Base-by-base conservation (phyloP, 2,329 filamentous ascomycete species). In the Hymenoscyphus linearis region DNA sequence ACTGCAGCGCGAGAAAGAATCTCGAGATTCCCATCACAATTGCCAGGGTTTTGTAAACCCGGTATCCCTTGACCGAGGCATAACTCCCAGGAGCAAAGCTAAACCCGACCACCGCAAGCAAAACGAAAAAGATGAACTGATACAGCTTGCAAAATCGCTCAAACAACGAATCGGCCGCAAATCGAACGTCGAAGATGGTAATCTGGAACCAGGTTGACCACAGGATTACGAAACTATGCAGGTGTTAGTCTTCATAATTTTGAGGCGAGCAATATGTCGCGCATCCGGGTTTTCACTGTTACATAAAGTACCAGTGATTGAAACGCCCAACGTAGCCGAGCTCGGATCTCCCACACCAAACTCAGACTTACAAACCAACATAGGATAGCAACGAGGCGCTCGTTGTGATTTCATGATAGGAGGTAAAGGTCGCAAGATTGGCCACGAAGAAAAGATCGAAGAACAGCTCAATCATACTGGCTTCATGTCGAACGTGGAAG, bases 181-280 rank as follows among this genome's bases (percentile, higher is more conserved):
- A 85, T 2, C 82, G 79, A n/a, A 84, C 77, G 67, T 85, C 82
- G 69, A 81, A 82, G 1, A 85, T 72, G 4, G 79, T 79, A 47
- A 82, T 78, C 68, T 84, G 82, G 58, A 84, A 78, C 82, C 82
- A 85, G 14, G 80, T 83, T 62, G 82, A 79, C 82, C 82, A 85
- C 13, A 84, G 74, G 31, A 85, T 76, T 4, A 77, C 76, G 65
- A 85, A 81, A 69, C 60, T 61, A 57, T 2, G n/a, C 9, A 40
- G 16, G 14, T 27, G 35, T 54, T 54, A 59, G 57, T n/a, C 6
- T n/a, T 4, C 6, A 5, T 9, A 16, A 14, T 6, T 31, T 26
- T 9, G 35, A 22, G 35, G 16, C n/a, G 47, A 40, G 10, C 16
- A 57, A 16, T 7, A 25, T 22, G 10, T 27, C 5, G 22, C 34